Conservation (phyloP, 768 basidiomycete species). For the Suillus plorans region DNA sequence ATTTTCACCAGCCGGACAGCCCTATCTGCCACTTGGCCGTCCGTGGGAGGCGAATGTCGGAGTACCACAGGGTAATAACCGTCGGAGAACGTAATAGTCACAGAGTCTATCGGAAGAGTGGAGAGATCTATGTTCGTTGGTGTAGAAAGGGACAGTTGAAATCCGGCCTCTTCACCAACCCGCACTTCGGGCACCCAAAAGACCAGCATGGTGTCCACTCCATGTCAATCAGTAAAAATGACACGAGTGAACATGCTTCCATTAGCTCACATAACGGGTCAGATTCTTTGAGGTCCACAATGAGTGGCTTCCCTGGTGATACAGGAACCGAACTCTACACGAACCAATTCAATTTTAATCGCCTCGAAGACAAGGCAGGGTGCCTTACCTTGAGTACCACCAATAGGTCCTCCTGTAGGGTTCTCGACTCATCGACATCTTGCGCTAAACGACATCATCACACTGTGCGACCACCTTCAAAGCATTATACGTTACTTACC, state of each 20-base stretch:
- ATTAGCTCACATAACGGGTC: slow-evolving; percentile 58
- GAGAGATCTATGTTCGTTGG: slow-evolving; percentile 49
- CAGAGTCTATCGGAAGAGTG: slow-evolving; percentile 57
- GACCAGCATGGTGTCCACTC: slow-evolving; percentile 64
- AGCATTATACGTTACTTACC: slow-evolving; percentile 41
- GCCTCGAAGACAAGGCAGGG: neutral
- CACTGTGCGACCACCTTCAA: neutral
- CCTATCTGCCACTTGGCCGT: slow-evolving; percentile 9
- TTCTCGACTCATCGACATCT: slow-evolving; percentile 46
- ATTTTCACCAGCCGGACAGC: slow-evolving; percentile 33
- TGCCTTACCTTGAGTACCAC: slow-evolving; percentile 63
- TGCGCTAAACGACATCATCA: slow-evolving; percentile 28
- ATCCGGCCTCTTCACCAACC: slow-evolving; percentile 62
- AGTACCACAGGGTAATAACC: slow-evolving; percentile 51
- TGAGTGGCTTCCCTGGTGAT: slow-evolving; percentile 50
- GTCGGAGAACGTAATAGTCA: slow-evolving; percentile 61
- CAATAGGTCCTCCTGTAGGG: slow-evolving; percentile 69
- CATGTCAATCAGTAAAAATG: slow-evolving; percentile 9
- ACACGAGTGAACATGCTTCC: slow-evolving; percentile 2
- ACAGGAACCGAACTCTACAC: slow-evolving; percentile 70
- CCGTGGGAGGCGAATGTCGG: slow-evolving; percentile 36
- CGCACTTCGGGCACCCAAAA: slow-evolving; percentile 72
- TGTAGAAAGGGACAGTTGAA: slow-evolving; percentile 69
- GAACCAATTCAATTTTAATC: slow-evolving; percentile 1
- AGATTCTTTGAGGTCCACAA: slow-evolving; percentile 63